These are phyloP conservation scores for Acidomyces sp. DNA, from an alignment of 495 filamentous ascomycete species.

Conservation along the genomic window DNA sequence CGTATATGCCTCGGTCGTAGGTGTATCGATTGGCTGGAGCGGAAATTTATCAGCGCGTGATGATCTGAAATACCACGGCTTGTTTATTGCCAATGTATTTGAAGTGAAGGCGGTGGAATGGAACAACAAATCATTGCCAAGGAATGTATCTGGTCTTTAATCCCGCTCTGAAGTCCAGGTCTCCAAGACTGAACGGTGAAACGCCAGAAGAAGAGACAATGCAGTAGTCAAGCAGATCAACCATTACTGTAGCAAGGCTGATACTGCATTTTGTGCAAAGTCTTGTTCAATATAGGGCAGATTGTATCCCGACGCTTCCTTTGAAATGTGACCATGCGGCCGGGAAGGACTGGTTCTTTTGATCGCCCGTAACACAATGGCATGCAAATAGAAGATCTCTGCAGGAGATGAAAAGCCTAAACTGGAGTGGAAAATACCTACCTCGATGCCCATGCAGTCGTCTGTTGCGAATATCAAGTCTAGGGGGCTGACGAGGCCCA, in stretches of 20 bases:
- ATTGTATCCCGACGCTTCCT: conserved; percentile 17
- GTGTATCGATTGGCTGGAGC: too few relatives aligned
- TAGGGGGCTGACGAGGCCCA: conserved; percentile 69
- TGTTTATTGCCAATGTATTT: too few relatives aligned
- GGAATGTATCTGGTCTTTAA: conserved; percentile 19
- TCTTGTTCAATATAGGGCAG: conserved; percentile 2
- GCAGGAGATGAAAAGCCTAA: conserved; percentile 7
- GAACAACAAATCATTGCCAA: too few relatives aligned
- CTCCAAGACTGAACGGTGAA: conserved; percentile 16
- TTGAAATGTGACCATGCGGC: conserved; percentile 5
- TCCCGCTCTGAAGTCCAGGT: conserved; percentile 12
- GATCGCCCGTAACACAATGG: conserved; percentile 1
- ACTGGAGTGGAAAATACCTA: conserved; percentile 33
- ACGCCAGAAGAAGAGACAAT: conserved; percentile 13
- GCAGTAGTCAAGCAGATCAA: conserved; percentile 1
- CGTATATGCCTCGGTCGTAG: too few relatives aligned
- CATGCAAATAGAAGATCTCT: background rate
- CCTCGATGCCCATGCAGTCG: conserved; percentile 52
- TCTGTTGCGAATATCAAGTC: conserved; percentile 53
- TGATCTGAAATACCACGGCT: too few relatives aligned
- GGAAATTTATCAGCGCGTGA: too few relatives aligned
- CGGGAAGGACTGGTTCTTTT: conserved; percentile 18
- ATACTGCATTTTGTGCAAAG: background rate
- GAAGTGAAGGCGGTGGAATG: too few relatives aligned
- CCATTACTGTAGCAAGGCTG: conserved; percentile 16